Conservation (phyloP, 1,284 basidiomycete genomes). For the Papiliotrema fonsecae region DNA sequence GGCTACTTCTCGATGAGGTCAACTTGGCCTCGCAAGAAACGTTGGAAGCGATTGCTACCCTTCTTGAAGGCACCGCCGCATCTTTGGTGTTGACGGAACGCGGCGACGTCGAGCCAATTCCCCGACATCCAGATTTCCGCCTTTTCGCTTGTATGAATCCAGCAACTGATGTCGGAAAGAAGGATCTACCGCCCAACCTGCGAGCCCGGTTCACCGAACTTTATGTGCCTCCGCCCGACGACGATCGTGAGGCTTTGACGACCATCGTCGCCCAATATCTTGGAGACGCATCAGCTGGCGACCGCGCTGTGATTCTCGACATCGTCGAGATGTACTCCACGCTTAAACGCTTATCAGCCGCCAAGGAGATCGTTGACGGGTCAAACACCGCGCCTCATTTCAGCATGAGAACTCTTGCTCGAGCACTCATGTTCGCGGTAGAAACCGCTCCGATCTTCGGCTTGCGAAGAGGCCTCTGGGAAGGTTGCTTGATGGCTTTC, state of each 20-base stretch:
- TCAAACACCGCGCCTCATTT: slow-evolving; percentile 93
- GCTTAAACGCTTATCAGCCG: slow-evolving; percentile 73
- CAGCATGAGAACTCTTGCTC: slow-evolving; percentile 92
- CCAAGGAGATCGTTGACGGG: slow-evolving; percentile 86
- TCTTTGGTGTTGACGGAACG: slow-evolving; percentile 93
- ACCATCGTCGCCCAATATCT: slow-evolving; percentile 89
- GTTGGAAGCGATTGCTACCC: slow-evolving; percentile 81
- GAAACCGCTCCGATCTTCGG: slow-evolving; percentile 75
- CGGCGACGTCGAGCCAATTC: slow-evolving; percentile 83
- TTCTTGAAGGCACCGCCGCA: slow-evolving; percentile 77
- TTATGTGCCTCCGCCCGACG: slow-evolving; percentile 88
- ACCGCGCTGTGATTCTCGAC: slow-evolving; percentile 83
- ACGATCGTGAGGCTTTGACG: slow-evolving; percentile 83
- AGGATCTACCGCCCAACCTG: slow-evolving; percentile 86
- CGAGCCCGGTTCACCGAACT: slow-evolving; percentile 92
- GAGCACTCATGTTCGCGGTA: slow-evolving; percentile 85
- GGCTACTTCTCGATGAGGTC: slow-evolving; percentile 94
- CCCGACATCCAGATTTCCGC: slow-evolving; percentile 90
- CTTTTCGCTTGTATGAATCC: slow-evolving; percentile 99
- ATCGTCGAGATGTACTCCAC: slow-evolving; percentile 85
- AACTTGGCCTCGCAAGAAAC: slow-evolving; percentile 94
- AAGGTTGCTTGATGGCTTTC: slow-evolving; percentile 96
- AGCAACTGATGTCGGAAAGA: slow-evolving; percentile 97
- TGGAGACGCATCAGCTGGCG: slow-evolving; percentile 73
- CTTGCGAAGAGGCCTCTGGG: slow-evolving; percentile 83